phyloP scores from a whole-genome alignment of 495 filamentous ascomycete species.

The Aspergillus homomorphus region DNA sequence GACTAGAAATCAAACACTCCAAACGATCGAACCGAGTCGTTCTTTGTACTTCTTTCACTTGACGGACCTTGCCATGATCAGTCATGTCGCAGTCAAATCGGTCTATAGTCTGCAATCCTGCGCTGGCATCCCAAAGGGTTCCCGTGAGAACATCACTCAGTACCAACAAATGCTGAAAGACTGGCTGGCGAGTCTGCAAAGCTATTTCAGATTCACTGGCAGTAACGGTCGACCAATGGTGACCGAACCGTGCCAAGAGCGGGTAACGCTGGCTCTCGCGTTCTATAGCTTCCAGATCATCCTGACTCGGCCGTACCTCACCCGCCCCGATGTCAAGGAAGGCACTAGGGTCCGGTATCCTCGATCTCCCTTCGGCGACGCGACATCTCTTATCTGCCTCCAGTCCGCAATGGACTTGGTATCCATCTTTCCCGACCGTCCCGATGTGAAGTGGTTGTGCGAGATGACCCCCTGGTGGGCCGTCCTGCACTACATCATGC shows the following conservation, averaged over 20 bases:
- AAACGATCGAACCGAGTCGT: conserved; percentile 17
- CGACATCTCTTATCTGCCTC: conserved; percentile 49
- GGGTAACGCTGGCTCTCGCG: conserved; percentile 39
- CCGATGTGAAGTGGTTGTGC: conserved; percentile 40
- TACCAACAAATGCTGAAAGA: conserved; percentile 20
- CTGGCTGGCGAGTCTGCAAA: conserved; percentile 25
- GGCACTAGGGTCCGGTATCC: neutral
- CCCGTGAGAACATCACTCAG: conserved; percentile 14
- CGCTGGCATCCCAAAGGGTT: neutral
- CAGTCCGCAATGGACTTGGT: conserved; percentile 47
- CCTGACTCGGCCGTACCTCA: conserved; percentile 55
- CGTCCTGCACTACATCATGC: conserved; percentile 58
- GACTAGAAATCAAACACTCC: neutral
- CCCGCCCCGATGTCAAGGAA: conserved; percentile 24
- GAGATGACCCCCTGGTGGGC: conserved; percentile 56
- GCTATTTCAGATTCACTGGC: conserved; percentile 27
- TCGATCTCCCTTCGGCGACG: conserved; percentile 38
- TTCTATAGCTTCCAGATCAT: conserved; percentile 56
- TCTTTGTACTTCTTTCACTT: conserved; percentile 25
- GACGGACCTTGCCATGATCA: conserved; percentile 25
- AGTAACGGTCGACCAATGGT: conserved; percentile 22
- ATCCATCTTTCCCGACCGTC: conserved; percentile 40
- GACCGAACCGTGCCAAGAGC: conserved; percentile 30
- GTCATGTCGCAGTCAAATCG: conserved; percentile 16
- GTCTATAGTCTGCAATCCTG: conserved; percentile 15